Conservation (phyloP, 2,329 filamentous ascomycete genomes). For the Aspergillus sergii region DNA sequence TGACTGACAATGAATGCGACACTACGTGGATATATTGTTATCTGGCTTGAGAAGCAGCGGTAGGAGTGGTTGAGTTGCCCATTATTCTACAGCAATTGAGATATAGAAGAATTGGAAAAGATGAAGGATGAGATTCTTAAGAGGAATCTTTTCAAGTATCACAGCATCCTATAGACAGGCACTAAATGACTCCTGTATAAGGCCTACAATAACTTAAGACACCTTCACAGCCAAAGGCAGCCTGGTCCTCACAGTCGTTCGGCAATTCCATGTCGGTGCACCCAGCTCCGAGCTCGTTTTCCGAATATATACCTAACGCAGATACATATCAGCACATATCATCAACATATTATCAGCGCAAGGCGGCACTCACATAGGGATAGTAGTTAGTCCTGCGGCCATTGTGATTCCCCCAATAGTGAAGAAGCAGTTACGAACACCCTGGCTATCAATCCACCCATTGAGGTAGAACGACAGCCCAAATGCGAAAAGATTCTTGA, state of each 20-base stretch:
- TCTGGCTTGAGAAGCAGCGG: not conserved
- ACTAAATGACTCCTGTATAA: not conserved
- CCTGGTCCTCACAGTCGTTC: not conserved
- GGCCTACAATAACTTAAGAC: not conserved
- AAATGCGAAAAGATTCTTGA: not conserved
- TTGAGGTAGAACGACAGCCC: constrained; percentile 44
- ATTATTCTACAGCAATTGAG: not conserved
- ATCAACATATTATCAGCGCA: not conserved
- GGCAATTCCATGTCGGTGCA: not conserved
- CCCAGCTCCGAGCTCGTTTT: not conserved
- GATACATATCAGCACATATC: not conserved
- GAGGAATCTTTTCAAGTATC: not conserved
- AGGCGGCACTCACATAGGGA: not conserved
- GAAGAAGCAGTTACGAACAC: constrained; percentile 42
- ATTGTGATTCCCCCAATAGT: constrained; percentile 41
- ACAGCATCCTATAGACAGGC: not conserved
- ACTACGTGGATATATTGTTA: not conserved
- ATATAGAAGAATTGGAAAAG: not conserved
- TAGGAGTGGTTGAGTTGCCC: not conserved
- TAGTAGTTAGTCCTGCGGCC: constrained; percentile 27
- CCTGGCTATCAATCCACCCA: constrained; percentile 43
- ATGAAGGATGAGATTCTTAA: not conserved
- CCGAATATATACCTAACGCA: not conserved
- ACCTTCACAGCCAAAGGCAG: not conserved
- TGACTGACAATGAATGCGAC: not conserved